Evolutionary conservation across 495 filamentous ascomycete genomes (phyloP).

Genomic region (Aspergillus avenaceus): DNA sequence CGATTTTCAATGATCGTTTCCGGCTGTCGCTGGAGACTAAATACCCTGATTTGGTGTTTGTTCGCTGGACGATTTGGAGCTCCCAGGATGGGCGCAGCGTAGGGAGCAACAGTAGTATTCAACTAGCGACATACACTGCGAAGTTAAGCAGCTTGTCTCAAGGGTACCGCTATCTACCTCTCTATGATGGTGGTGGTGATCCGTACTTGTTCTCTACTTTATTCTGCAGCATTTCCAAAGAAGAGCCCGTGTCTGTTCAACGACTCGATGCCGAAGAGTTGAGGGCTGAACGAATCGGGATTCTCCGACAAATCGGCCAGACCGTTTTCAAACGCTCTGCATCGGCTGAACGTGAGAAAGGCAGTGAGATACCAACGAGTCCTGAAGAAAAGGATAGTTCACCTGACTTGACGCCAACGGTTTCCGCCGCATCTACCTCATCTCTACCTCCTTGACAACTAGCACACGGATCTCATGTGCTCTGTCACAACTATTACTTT

Average conservation of each 20-base stretch:
- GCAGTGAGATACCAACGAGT: conserved; percentile 27
- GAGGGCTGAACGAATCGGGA: conserved; percentile 44
- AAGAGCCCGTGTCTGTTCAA: conserved; percentile 48
- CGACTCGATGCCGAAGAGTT: conserved; percentile 45
- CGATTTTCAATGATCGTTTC: conserved; percentile 72
- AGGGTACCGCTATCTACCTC: conserved; percentile 94
- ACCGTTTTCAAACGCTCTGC: conserved; percentile 48
- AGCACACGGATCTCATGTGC: neutral
- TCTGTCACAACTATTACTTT: neutral
- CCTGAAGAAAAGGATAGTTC: conserved; percentile 34
- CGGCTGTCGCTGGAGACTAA: conserved; percentile 78
- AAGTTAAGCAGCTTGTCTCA: conserved; percentile 86
- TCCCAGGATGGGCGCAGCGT: conserved; percentile 63
- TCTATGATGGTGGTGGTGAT: conserved; percentile 84
- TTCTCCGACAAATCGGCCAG: conserved; percentile 46
- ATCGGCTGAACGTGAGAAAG: conserved; percentile 43
- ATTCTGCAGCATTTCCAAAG: conserved; percentile 79
- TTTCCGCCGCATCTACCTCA: conserved; percentile 37
- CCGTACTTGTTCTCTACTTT: conserved; percentile 92
- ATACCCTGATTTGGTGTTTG: conserved; percentile 88
- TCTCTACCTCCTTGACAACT: conserved; percentile 19
- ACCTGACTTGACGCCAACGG: conserved; percentile 35
- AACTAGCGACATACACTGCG: conserved; percentile 82
- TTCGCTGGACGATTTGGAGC: conserved; percentile 87
- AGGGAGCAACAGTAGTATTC: conserved; percentile 57